phyloP scores from a whole-genome alignment of 306 rosid species.

The Calophaca sinica region DNA sequence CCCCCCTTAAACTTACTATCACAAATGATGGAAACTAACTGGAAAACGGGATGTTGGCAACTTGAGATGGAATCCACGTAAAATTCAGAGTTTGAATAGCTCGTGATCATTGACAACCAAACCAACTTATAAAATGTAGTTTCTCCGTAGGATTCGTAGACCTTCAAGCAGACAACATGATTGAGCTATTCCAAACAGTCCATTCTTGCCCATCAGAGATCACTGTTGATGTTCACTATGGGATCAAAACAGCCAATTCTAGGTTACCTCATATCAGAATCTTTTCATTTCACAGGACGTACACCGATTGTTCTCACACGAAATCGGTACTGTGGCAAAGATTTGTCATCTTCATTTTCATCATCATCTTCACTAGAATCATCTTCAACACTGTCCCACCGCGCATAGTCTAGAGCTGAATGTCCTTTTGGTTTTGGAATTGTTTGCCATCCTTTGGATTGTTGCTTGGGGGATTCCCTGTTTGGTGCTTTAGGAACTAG shows the following conservation, averaged over 20 bases:
- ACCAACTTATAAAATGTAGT: constrained; percentile 4
- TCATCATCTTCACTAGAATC: constrained; percentile 87
- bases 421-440: constrained; percentile 98
- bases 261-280: constrained; percentile 9
- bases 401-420: constrained; percentile 81
- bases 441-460: constrained; percentile 83
- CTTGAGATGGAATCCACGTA: constrained; percentile 25
- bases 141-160: constrained; percentile 13
- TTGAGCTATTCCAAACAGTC: constrained; percentile 37
- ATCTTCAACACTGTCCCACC: constrained; percentile 95
- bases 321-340: constrained; percentile 75
- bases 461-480: constrained; percentile 52
- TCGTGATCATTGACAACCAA: constrained; percentile 30
- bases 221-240: constrained; percentile 21
- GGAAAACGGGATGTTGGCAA: constrained; percentile 25
- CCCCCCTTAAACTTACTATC: constrained; percentile 28
- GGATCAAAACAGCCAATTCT: constrained; percentile 31
- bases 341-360: constrained; percentile 67
- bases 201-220: constrained; percentile 21
- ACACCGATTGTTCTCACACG: constrained; percentile 84
- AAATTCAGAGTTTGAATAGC: constrained; percentile 28
- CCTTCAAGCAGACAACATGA: constrained; percentile 37
- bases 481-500: constrained; percentile 47
- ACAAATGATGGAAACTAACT: constrained; percentile 34
- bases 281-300: constrained; percentile 73